phyloP scores from a whole-genome alignment of 2,329 filamentous ascomycete genomes.

The Exophiala dermatitidis region DNA sequence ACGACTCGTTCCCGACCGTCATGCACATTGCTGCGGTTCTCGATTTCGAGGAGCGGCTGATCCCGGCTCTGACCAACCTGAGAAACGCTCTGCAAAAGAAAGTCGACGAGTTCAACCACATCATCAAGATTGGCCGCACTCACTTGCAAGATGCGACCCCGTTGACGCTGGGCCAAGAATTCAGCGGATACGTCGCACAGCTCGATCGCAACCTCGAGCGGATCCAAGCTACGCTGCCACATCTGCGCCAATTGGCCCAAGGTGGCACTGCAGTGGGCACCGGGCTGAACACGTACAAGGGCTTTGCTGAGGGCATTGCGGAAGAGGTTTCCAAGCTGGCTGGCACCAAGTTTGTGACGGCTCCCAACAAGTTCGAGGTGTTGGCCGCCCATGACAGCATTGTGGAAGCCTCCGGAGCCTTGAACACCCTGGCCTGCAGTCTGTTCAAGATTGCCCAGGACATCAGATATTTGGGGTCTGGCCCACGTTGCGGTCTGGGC shows the following conservation, averaged over 20 bases:
- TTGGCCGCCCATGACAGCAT: slow-evolving; percentile 93
- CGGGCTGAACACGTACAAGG: slow-evolving; percentile 93
- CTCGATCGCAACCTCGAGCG: slow-evolving; percentile 85
- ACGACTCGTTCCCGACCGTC: slow-evolving; percentile 98
- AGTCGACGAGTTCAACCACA: slow-evolving; percentile 79
- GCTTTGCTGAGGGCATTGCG: slow-evolving; percentile 90
- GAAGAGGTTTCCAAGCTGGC: slow-evolving; percentile 88
- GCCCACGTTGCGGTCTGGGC: slow-evolving; percentile 88
- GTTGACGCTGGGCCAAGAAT: slow-evolving; percentile 90
- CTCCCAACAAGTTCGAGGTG: slow-evolving; percentile 98
- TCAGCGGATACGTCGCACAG: slow-evolving; percentile 94
- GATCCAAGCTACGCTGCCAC: slow-evolving; percentile 72
- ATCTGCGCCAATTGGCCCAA: slow-evolving; percentile 81
- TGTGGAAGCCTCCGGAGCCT: slow-evolving; percentile 83
- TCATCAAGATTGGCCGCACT: slow-evolving; percentile 98
- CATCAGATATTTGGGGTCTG: slow-evolving; percentile 92
- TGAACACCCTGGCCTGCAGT: slow-evolving; percentile 86
- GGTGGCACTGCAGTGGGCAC: slow-evolving; percentile 96
- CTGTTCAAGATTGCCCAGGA: slow-evolving; percentile 98
- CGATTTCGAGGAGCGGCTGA: slow-evolving; percentile 76
- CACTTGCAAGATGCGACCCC: slow-evolving; percentile 97
- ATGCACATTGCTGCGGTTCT: slow-evolving; percentile 99
- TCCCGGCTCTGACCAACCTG: slow-evolving; percentile 75
- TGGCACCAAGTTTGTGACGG: slow-evolving; percentile 86
- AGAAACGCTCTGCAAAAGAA: slow-evolving; percentile 80